Evolutionary conservation across 1,139 yeast species (phyloP).

Genomic region (Saccharomyces hybrid): DNA sequence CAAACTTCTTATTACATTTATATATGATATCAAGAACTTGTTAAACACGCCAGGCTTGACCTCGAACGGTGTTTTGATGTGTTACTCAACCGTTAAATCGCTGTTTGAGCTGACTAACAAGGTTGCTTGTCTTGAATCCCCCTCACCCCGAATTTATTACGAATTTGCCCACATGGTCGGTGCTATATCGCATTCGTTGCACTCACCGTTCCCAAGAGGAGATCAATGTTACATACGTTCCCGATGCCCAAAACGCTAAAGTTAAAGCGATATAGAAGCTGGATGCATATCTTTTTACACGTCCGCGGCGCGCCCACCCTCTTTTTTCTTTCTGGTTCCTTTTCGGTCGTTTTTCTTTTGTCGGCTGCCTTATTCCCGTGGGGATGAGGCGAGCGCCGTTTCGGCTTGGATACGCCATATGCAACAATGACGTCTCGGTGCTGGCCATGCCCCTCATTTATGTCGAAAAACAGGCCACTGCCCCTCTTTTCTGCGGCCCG

Average conservation of each 20-base stretch:
- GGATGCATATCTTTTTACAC: not conserved
- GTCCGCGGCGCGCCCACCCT: constrained; percentile 2
- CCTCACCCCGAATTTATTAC: not conserved
- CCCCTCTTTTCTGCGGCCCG: not conserved
- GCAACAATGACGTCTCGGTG: not conserved
- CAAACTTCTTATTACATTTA: not conserved
- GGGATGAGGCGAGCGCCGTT: not conserved
- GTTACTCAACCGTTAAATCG: not conserved
- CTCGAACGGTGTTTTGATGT: not conserved
- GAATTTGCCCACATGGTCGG: not conserved
- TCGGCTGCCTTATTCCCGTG: not conserved
- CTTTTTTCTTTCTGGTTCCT: not conserved
- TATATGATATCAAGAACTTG: not conserved
- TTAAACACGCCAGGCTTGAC: not conserved
- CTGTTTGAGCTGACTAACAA: not conserved
- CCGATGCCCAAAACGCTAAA: not conserved
- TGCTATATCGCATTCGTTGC: not conserved
- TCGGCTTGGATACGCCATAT: not conserved
- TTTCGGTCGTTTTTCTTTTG: not conserved
- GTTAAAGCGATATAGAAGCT: not conserved
- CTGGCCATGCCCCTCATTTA: not conserved
- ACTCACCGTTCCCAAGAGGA: not conserved
- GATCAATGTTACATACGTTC: not conserved
- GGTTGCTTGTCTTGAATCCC: not conserved
- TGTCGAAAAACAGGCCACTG: not conserved